A percentile compares a stretch with the other conserved stretches of the same genome.
phyloP scores from a whole-genome alignment of 2,329 filamentous ascomycete species.

The Claviceps humidiphila region DNA sequence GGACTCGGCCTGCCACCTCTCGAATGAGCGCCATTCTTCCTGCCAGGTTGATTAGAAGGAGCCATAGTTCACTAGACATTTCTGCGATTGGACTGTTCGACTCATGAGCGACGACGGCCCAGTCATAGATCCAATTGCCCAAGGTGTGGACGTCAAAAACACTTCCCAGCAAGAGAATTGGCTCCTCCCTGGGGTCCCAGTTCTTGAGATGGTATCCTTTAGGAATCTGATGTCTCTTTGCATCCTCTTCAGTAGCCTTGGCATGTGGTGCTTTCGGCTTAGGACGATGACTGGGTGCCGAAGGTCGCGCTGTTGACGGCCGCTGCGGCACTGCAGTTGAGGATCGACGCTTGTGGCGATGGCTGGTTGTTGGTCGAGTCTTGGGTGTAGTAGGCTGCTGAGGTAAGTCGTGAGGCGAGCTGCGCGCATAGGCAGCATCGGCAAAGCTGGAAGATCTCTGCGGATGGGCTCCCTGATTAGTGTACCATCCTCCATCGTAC shows the following conservation, averaged over 20 bases:
- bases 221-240: slow-evolving; percentile 60
- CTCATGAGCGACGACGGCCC: slow-evolving; percentile 86
- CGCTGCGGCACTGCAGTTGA: slow-evolving; percentile 38
- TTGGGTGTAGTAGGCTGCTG: slow-evolving; percentile 21
- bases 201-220: slow-evolving; percentile 91
- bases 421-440: slow-evolving; percentile 23
- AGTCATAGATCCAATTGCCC: slow-evolving; percentile 99
- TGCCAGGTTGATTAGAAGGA: slow-evolving; percentile 82
- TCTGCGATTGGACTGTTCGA: slow-evolving; percentile 74
- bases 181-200: slow-evolving; percentile 90
- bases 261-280: slow-evolving; percentile 22
- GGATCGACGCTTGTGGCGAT: slow-evolving; percentile 30
- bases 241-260: slow-evolving; percentile 46
- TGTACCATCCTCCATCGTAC: slow-evolving; percentile 39
- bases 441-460: slow-evolving; percentile 30
- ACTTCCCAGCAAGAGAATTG: slow-evolving; percentile 85
- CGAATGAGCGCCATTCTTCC: slow-evolving; percentile 89
- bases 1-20: slow-evolving; percentile 60
- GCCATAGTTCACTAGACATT: slow-evolving; percentile 88
- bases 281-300: slow-evolving; percentile 14
- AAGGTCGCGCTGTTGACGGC: slow-evolving; percentile 37
- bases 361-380: slow-evolving; percentile 27
- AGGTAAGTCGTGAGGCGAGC: slow-evolving; percentile 27
- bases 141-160: slow-evolving; percentile 96
- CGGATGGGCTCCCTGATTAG: slow-evolving; percentile 45